These are phyloP conservation scores for Penicillium sp. DNA, from an alignment of 2,329 filamentous ascomycete genomes.

Conservation along the genomic window DNA sequence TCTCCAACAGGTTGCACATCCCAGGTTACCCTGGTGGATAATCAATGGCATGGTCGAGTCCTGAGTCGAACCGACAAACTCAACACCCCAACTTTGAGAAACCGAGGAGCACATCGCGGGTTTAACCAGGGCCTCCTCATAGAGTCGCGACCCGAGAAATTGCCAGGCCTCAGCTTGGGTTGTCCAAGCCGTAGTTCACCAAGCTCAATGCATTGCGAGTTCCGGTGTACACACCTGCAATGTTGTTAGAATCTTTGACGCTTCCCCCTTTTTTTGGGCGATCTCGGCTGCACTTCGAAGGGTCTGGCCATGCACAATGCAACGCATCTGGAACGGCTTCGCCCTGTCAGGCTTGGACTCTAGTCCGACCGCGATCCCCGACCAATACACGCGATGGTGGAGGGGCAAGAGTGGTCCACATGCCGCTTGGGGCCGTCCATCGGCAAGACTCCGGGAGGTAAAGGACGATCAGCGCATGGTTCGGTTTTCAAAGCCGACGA, in stretches of 20 bases:
- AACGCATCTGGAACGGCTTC: constrained; percentile 4
- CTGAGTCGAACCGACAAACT: not conserved
- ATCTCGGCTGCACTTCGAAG: not conserved
- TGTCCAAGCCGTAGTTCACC: not conserved
- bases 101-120: constrained; percentile 6
- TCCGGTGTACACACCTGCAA: constrained; percentile 1
- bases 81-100: not conserved
- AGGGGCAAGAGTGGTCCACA: constrained; percentile 17
- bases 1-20: constrained; percentile 6
- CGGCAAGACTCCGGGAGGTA: constrained; percentile 15
- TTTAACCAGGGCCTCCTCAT: constrained; percentile 11
- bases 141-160: constrained; percentile 5
- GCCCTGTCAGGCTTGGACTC: constrained; percentile 8
- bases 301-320: constrained; percentile 10
- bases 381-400: constrained; percentile 11
- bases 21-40: not conserved
- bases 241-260: not conserved
- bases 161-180: not conserved
- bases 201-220: not conserved
- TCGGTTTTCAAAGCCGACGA: constrained; percentile 3
- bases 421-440: constrained; percentile 18
- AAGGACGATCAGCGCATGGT: constrained; percentile 12
- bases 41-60: not conserved
- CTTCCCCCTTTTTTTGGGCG: constrained; percentile 1
- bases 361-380: constrained; percentile 12